Evolutionary conservation across 176 grass and related monocot species (phyloP), one percentile per base, ranked within the genome.

Genomic region (Cenchrus fungigraminus): DNA sequence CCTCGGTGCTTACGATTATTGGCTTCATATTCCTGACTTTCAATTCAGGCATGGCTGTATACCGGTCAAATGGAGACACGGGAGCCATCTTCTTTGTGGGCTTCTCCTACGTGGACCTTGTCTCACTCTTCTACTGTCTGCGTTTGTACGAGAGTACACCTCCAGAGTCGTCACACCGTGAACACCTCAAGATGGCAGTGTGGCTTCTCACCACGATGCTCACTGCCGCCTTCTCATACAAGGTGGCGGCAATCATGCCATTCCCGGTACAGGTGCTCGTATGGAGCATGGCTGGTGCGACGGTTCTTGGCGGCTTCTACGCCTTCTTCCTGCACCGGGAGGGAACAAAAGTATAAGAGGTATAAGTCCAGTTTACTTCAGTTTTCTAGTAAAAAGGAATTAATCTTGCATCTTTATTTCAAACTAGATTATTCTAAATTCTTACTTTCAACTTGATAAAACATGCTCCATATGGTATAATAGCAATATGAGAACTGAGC

Each of bases 131-230:
- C 57, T 29, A 20, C 28, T 82, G 70, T 54, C 13, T 88, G 6
- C 80, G 65, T 1, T 2, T 9, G 14, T 79, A 56, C 2, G 87
- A 73, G 40, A 37, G 9, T 16, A 51, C 63, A 6, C 13, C 82
- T 0, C 2, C 11, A 1, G 67, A 62, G 0, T 76, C 53, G 0
- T 9, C 73, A 1, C 40, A 56, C 19, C 49, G 31, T 8, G n/a
- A 84, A 0, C 72, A 45, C 14, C 57, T 88, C 31, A 88, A 84
- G 80, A 40, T 55, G 32, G 66, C 67, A 0, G 81, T 88, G 2
- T 88, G 87, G 87, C 19, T 47, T 0, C 80, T 84, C 3, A 76
- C 81, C 10, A 79, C 87, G 0, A 17, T 84, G 72, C 87, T 88
- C 50, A 84, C 74, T 0, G 32, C 34, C 0, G 69, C 68, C 4